A percentile compares a stretch with the other conserved stretches of the same genome.
Evolutionary conservation across 352 stramenopile genomes (phyloP).

Genomic region (Phytophthora aleatoria): DNA sequence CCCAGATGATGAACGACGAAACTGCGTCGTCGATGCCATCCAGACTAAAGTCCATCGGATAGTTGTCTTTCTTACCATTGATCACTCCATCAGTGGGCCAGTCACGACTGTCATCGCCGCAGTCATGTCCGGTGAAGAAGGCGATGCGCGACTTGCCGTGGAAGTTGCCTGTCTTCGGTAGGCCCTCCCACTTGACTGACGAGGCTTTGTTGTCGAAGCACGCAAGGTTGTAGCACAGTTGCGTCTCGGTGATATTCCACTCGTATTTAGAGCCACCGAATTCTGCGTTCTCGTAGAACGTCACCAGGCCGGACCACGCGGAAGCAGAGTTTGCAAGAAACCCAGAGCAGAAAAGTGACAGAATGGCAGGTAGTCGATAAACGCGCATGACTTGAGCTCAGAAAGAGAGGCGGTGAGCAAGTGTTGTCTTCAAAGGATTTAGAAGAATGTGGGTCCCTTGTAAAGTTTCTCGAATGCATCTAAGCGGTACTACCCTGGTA

Average conservation of each 20-base stretch:
- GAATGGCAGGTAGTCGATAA: neutral
- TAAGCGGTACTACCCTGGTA: neutral
- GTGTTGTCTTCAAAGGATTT: slow-evolving; percentile 1
- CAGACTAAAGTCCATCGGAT: slow-evolving; percentile 22
- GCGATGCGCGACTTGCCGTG: slow-evolving; percentile 29
- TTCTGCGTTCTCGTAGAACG: slow-evolving; percentile 22
- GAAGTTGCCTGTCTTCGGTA: slow-evolving; percentile 10
- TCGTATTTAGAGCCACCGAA: slow-evolving; percentile 15
- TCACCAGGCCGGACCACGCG: slow-evolving; percentile 27
- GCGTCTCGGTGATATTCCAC: slow-evolving; percentile 20
- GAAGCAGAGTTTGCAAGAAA: slow-evolving; percentile 10
- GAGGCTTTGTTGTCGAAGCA: slow-evolving; percentile 33
- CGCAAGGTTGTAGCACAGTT: slow-evolving; percentile 31
- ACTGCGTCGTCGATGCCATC: slow-evolving; percentile 30
- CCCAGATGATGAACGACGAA: slow-evolving; percentile 36
- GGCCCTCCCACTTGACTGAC: slow-evolving; percentile 29
- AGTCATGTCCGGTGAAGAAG: slow-evolving; percentile 28
- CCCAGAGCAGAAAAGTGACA: neutral
- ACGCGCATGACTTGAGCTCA: neutral
- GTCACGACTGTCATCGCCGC: slow-evolving; percentile 6
- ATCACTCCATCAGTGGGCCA: slow-evolving; percentile 24
- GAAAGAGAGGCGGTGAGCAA: neutral
- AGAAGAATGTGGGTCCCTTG: neutral
- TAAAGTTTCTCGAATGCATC: neutral
- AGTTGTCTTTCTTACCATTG: slow-evolving; percentile 25